phyloP scores from a whole-genome alignment of 2,329 filamentous ascomycete species.

The Mycosphaerella sp. region DNA sequence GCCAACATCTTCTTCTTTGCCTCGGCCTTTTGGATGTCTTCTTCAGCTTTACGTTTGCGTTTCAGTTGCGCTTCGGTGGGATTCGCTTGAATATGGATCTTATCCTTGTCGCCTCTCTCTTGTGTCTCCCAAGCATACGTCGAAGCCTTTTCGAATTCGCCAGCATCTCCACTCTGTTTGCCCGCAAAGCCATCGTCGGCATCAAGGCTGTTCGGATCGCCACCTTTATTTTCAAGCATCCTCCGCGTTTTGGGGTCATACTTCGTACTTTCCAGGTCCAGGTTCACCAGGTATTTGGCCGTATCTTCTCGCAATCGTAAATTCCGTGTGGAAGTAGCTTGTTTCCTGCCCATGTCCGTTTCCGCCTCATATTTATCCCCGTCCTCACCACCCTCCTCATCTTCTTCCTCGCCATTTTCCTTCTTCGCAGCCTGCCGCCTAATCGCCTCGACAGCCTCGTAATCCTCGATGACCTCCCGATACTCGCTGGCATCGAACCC shows the following conservation, averaged over 20 bases:
- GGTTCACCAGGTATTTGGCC: conserved; percentile 89
- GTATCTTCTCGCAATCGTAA: conserved; percentile 92
- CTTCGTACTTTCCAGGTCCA: conserved; percentile 92
- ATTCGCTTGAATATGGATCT: conserved; percentile 88
- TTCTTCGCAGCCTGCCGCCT: conserved; percentile 41
- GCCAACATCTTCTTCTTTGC: conserved; percentile 63
- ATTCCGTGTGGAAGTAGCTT: conserved; percentile 84
- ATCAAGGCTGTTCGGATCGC: conserved; percentile 74
- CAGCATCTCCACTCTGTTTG: conserved; percentile 79
- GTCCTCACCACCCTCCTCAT: conserved; percentile 46
- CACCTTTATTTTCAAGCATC: conserved; percentile 63
- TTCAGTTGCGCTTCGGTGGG: conserved; percentile 85
- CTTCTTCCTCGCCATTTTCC: conserved; percentile 39
- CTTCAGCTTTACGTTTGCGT: conserved; percentile 71
- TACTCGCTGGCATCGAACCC: conserved; percentile 93
- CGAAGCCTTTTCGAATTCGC: conserved; percentile 85
- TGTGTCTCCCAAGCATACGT: conserved; percentile 93
- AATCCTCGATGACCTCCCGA: conserved; percentile 78
- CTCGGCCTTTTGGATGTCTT: conserved; percentile 61
- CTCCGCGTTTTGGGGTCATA: conserved; percentile 95
- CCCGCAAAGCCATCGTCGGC: conserved; percentile 85
- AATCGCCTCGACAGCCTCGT: conserved; percentile 75
- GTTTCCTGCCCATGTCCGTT: conserved; percentile 91
- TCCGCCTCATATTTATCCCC: conserved; percentile 78
- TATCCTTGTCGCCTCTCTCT: conserved; percentile 70